Base-by-base conservation (phyloP, 805 yeast genomes). In the Candida tibetensis region DNA sequence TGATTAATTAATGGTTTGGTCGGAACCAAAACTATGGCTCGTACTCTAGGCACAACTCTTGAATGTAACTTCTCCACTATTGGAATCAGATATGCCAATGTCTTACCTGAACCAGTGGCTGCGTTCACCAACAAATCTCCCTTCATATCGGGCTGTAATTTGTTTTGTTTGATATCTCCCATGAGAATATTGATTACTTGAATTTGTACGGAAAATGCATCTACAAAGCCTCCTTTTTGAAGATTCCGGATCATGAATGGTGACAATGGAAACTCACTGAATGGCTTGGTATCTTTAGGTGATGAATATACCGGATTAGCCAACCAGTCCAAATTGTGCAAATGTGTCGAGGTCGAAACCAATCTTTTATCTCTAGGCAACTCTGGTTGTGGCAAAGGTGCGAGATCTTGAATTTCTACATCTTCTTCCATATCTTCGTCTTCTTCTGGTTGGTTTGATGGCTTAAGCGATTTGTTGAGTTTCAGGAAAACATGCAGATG, bases 51-150 rank as follows among this genome's bases (percentile, higher is more conserved):
- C 2, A 88, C 88, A 1, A 74, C 66, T 40, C 96, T 72, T 6
- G 64, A 60, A 12, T 71, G 64, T 36, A 91, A 66, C 2, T 79
- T 64, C 44, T 90, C 89, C 2, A 93, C 71, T 5, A 93, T 74
- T 1, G 99, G 98, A 2, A 91, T 72, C 35, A 80, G 72, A 53
- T 91, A 91, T 2, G 96, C 95, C 38, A 93, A 66, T 0, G 99
- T 91, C 57, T 91, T 91, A 52, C 99, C 99, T 0, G 95, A 85
- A 30, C 99, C 99, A 0, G 99, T 91, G 8, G 95, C 78, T 2
- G 99, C 95, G 60, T 91, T 90, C 4, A 91, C 95, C 31, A 91
- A 66, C 14, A 89, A 60, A 60, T 93, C 95, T 17, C 91, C 91
- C 40, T 69, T 67, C 29, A 76, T 68, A 37, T 71, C 78, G 1